These are phyloP conservation scores for Sarcocystis neurona DNA, from an alignment of 169 alveolate genomes.

Conservation along the genomic window DNA sequence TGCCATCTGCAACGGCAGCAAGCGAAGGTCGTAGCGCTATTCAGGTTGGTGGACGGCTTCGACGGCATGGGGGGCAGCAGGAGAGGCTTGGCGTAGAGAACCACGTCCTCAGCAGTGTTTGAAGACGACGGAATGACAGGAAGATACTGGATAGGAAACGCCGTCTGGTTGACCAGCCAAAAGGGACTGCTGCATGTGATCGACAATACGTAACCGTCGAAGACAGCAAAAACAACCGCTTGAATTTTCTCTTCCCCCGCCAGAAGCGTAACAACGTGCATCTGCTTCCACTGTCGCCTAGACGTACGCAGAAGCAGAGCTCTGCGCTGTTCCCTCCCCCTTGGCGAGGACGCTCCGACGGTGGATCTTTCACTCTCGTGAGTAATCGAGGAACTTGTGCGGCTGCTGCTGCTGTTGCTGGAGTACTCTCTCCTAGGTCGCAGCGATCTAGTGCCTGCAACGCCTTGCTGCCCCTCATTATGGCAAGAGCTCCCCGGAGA, in stretches of 20 bases:
- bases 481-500: no score
- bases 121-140: constrained; percentile 20
- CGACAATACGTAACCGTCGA: not conserved
- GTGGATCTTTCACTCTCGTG: no score
- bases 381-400: no score
- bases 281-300: not conserved
- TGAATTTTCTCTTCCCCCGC: not conserved
- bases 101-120: constrained; percentile 26
- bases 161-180: constrained; percentile 36
- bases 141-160: constrained; percentile 13
- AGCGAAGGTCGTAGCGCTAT: no score
- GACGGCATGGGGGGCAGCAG: constrained; percentile 40
- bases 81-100: not conserved
- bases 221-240: not conserved
- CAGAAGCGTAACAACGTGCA: not conserved
- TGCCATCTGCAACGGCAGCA: no score
- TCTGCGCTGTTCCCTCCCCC: not conserved
- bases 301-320: not conserved
- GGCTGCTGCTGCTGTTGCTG: no score
- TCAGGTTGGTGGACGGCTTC: no score
- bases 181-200: constrained; percentile 2
- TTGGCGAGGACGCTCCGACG: not conserved
- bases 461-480: no score
- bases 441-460: no score
- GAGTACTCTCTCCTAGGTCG: no score